Base-by-base conservation (phyloP, 805 yeast genomes). In the Cyberlindnera euphorbiae region DNA sequence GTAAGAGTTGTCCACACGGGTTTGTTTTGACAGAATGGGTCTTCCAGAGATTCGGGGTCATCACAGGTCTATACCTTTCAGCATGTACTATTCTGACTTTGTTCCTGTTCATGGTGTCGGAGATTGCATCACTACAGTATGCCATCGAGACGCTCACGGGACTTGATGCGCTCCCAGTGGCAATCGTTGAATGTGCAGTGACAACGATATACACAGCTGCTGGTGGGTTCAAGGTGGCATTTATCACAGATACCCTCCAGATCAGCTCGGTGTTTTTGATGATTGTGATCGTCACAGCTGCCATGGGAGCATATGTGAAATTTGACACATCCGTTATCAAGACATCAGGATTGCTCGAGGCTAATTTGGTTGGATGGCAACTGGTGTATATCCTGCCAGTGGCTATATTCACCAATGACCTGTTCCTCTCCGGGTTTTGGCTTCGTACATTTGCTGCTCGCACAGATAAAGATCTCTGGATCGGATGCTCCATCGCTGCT, bases 21-120 rank as follows among this genome's bases (percentile, higher is more conserved):
- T 89, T 89, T 57, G 88, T 89, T 18, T 64, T 89, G 48, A 87
- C 96, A 5, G 96, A 89, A 56, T 89, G 97, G 97, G 90, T 86
- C n/a, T 74, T 85, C 53, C 75, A 75, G 31, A 67, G 96, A 48
- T 89, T 71, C 56, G 97, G 96, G 2, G 55, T 68, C 5, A 60
- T 80, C 12, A 69, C 95, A 4, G 82, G 86, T 1, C 63, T 86
- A 46, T 84, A 86, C 49, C 61, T 89, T 30, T 80, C 94, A 11
- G 77, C 77, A 30, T 85, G 88, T 59, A 86, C 96, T 1, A 73
- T 89, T 35, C 68, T 89, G 46, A 88, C 96, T 8, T 73, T 89
- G 72, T 86, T 79, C 54, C 67, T 89, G 48, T 88, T 80, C 58
- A 82, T 87, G 88, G 82, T 87, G 33, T 82, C 89, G 17, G 97